Percentiles rank a stretch among this genome's conserved stretches.
phyloP scores from a whole-genome alignment of 495 filamentous ascomycete genomes.

The Annulohypoxylon moriforme region DNA sequence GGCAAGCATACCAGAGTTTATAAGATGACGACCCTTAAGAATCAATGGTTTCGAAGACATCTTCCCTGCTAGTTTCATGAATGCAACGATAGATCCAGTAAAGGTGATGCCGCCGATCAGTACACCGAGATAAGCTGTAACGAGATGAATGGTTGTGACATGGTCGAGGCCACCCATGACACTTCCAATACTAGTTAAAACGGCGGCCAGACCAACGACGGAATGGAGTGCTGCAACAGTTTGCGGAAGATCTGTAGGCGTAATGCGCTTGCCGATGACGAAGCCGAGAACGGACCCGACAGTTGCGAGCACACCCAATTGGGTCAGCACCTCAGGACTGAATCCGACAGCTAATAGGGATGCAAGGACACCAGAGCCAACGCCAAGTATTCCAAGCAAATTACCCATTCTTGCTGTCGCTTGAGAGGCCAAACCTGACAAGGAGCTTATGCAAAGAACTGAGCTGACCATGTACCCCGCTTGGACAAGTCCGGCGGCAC shows the following conservation, averaged over 20 bases:
- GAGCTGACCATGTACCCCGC: slow-evolving; percentile 84
- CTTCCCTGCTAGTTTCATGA: slow-evolving; percentile 79
- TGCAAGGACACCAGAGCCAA: slow-evolving; percentile 79
- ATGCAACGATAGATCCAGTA: slow-evolving; percentile 84
- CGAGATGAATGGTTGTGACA: slow-evolving; percentile 77
- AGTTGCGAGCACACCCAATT: slow-evolving; percentile 77
- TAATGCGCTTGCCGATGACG: slow-evolving; percentile 83
- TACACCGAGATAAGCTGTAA: slow-evolving; percentile 82
- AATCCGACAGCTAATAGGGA: slow-evolving; percentile 83
- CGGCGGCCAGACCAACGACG: slow-evolving; percentile 83
- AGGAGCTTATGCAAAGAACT: slow-evolving; percentile 77
- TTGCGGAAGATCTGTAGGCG: slow-evolving; percentile 82
- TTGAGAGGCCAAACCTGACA: slow-evolving; percentile 79
- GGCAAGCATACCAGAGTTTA: slow-evolving; percentile 76
- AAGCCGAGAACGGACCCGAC: slow-evolving; percentile 70
- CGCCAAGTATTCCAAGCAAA: slow-evolving; percentile 82
- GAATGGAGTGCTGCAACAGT: slow-evolving; percentile 85
- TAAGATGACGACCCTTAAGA: slow-evolving; percentile 73
- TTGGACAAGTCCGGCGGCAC: slow-evolving; percentile 82
- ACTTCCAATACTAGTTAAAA: slow-evolving; percentile 83
- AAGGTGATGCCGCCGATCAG: slow-evolving; percentile 86
- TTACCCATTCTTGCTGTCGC: slow-evolving; percentile 82
- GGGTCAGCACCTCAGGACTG: slow-evolving; percentile 73
- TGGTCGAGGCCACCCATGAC: slow-evolving; percentile 75
- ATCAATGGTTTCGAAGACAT: slow-evolving; percentile 79